These are phyloP conservation scores for Mercurialis annua DNA, from an alignment of 345 rosid species.

Conservation along the genomic window DNA sequence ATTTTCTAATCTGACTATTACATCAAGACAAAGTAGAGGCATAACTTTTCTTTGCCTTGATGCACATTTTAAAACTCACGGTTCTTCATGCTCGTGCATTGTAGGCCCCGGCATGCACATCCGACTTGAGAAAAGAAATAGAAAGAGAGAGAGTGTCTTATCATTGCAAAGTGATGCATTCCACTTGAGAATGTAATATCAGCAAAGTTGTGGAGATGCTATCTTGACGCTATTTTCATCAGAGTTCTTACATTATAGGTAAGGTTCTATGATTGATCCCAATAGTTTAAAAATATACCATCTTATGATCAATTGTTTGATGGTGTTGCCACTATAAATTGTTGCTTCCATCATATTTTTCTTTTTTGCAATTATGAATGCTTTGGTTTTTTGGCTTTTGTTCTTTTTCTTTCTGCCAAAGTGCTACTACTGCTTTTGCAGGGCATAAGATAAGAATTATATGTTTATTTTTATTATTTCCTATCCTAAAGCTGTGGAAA, in stretches of 20 bases:
- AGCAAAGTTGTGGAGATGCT: background rate
- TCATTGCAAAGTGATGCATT: constrained; percentile 3
- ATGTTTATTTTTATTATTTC: background rate
- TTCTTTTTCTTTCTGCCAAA: background rate
- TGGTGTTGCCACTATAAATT: constrained; percentile 8
- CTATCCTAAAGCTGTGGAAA: background rate
- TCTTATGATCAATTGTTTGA: background rate
- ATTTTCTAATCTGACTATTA: background rate
- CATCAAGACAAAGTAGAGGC: background rate
- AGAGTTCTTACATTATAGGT: background rate
- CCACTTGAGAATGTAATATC: background rate
- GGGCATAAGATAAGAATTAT: background rate
- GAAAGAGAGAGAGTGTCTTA: background rate
- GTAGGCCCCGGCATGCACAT: background rate
- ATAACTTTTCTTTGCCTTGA: background rate
- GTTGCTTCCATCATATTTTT: background rate
- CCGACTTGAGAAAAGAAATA: background rate
- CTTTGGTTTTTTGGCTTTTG: background rate
- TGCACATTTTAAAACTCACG: background rate
- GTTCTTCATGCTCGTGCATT: background rate
- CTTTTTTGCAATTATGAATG: background rate
- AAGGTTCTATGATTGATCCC: background rate
- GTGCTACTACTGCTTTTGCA: background rate
- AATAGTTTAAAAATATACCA: background rate
- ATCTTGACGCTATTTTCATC: background rate